Conservation (phyloP, 2,329 filamentous ascomycete genomes). For the Mycosphaerella arachidis region DNA sequence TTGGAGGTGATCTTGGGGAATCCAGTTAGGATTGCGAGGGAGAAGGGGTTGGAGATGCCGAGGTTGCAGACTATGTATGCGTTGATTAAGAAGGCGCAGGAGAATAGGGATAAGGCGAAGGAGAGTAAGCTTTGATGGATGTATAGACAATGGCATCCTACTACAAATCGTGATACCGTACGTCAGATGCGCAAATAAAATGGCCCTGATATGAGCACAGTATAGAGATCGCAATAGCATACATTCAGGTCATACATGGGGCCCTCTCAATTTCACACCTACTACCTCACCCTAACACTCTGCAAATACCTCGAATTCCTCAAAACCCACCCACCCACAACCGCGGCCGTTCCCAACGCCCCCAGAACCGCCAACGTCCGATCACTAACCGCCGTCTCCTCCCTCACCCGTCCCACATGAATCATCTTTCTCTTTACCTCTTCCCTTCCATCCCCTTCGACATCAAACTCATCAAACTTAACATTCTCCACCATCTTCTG, state of each 20-base stretch:
- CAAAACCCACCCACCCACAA: constrained; percentile 41
- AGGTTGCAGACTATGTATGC: constrained; percentile 64
- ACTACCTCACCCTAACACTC: constrained; percentile 18
- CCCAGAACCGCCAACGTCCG: constrained; percentile 33
- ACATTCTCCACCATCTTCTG: constrained; percentile 45
- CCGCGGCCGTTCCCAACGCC: constrained; percentile 33
- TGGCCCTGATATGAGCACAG: too few relatives aligned
- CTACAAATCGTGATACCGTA: too few relatives aligned
- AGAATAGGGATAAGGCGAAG: constrained; percentile 43
- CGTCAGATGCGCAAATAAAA: too few relatives aligned
- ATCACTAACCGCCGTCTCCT: constrained; percentile 43
- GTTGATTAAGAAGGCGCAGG: constrained; percentile 58
- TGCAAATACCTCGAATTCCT: constrained; percentile 37
- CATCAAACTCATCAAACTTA: constrained; percentile 44
- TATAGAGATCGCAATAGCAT: too few relatives aligned
- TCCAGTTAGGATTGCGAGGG: constrained; percentile 60
- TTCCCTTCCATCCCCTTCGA: constrained; percentile 31
- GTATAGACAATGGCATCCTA: too few relatives aligned
- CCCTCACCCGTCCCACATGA: constrained; percentile 41
- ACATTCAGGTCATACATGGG: neutral
- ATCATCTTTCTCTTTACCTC: constrained; percentile 33
- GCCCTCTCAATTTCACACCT: neutral
- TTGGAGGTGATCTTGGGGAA: constrained; percentile 69
- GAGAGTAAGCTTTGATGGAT: constrained; percentile 21
- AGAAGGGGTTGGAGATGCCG: constrained; percentile 60